phyloP scores from a whole-genome alignment of 805 yeast genomes.

The Hanseniaspora hatyaiensis region DNA sequence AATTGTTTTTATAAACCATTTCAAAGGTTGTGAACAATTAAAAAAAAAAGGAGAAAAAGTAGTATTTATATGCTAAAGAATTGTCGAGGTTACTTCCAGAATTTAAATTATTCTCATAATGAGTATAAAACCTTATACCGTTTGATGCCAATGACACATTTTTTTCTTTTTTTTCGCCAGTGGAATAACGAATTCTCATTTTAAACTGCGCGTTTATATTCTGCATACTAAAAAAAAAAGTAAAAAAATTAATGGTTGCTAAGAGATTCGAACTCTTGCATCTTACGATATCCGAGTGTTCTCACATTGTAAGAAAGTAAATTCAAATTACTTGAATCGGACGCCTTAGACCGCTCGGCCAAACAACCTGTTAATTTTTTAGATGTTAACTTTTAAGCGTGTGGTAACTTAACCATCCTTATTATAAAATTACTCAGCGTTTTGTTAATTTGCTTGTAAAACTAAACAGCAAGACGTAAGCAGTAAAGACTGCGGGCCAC shows the following conservation, averaged over 20 bases:
- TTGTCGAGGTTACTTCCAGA: no score
- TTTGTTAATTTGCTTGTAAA: no score
- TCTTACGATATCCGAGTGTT: constrained; percentile 17
- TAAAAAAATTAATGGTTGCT: constrained; percentile 13
- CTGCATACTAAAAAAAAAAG: constrained; percentile 3
- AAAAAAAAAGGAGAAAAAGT: neutral
- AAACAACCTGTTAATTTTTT: constrained; percentile 12
- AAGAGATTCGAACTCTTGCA: constrained; percentile 17
- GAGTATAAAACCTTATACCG: no score
- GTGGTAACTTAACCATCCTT: no score
- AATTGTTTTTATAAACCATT: no score
- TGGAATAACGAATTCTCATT: neutral
- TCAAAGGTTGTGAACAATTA: neutral
- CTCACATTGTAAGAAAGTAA: constrained; percentile 11
- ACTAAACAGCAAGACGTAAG: no score
- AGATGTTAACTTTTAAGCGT: no score
- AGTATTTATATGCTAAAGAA: no score
- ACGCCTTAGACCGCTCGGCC: constrained; percentile 18
- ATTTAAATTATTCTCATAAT: no score
- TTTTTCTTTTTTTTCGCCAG: neutral
- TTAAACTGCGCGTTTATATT: neutral
- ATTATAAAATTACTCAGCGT: neutral
- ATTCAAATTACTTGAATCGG: constrained; percentile 17
- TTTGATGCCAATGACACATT: constrained; percentile 4
- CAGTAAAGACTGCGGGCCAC: no score